These are phyloP conservation scores for Tricholoma bakamatsutake DNA, from an alignment of 768 basidiomycete species.

Conservation along the genomic window DNA sequence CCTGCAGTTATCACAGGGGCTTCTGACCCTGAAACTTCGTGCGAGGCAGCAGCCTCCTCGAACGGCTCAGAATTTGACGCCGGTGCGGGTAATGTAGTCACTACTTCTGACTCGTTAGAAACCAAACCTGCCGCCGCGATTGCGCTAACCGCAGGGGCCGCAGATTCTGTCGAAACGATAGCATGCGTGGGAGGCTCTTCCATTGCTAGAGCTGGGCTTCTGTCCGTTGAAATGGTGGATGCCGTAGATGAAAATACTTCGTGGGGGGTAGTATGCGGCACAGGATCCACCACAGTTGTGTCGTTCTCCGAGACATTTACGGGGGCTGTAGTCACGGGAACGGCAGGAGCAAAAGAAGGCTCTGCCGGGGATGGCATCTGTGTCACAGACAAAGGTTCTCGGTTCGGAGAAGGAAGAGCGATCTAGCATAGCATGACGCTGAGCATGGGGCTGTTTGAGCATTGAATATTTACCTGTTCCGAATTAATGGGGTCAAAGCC, in stretches of 20 bases:
- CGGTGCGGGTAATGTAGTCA: neutral
- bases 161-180: neutral
- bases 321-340: conserved; percentile 34
- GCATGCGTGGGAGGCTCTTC: conserved; percentile 7
- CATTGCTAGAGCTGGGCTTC: neutral
- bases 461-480: conserved; percentile 11
- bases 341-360: conserved; percentile 9
- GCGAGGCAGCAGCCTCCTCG: neutral
- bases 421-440: conserved; percentile 16
- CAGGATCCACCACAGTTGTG: conserved; percentile 12
- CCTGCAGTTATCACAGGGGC: neutral
- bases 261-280: neutral
- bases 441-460: neutral
- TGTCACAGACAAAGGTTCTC: conserved; percentile 17
- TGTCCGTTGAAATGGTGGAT: neutral
- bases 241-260: neutral
- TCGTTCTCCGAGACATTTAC: conserved; percentile 36
- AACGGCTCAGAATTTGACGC: neutral
- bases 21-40: neutral
- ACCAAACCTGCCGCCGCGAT: neutral
- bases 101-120: neutral
- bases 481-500: conserved; percentile 27
- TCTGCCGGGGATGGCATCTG: conserved; percentile 10
- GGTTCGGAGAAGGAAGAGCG: conserved; percentile 24
- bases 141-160: conserved; percentile 5